phyloP scores from a whole-genome alignment of 345 rosid species.

The Ailanthus altissimus region DNA sequence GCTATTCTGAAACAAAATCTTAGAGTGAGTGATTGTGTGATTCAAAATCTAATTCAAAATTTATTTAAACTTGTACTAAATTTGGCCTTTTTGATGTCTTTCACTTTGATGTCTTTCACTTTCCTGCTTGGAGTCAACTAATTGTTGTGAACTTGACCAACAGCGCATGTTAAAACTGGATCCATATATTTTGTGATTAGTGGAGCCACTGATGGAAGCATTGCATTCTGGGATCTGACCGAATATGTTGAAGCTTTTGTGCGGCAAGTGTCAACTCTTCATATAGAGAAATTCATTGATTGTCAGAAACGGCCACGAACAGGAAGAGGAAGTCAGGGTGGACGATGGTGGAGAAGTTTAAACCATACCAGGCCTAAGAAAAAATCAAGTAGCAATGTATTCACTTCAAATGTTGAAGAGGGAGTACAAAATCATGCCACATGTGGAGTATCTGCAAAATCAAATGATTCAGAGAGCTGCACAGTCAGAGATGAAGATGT shows the following conservation, averaged over 20 bases:
- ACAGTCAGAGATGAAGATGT: slow-evolving; percentile 26
- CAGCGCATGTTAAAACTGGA: slow-evolving; percentile 48
- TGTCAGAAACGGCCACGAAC: slow-evolving; percentile 80
- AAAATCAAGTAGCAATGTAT: slow-evolving; percentile 26
- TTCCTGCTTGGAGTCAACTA: slow-evolving; percentile 2
- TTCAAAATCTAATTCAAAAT: background rate
- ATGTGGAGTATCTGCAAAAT: slow-evolving; percentile 22
- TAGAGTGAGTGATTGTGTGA: background rate
- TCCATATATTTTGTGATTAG: slow-evolving; percentile 60
- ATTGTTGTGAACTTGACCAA: slow-evolving; percentile 22
- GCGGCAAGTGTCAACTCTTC: slow-evolving; percentile 49
- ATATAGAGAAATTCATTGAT: slow-evolving; percentile 55
- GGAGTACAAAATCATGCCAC: slow-evolving; percentile 20
- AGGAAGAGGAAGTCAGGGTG: slow-evolving; percentile 98
- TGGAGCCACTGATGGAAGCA: slow-evolving; percentile 97
- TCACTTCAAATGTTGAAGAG: slow-evolving; percentile 24
- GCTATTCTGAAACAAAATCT: background rate
- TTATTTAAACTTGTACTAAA: background rate
- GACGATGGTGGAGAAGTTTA: slow-evolving; percentile 73
- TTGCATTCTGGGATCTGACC: slow-evolving; percentile 86
- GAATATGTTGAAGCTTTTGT: slow-evolving; percentile 66
- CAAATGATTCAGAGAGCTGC: slow-evolving; percentile 21
- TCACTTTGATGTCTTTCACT: background rate
- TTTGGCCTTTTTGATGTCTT: background rate
- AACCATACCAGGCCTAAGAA: slow-evolving; percentile 31